A percentile compares a stretch with the other conserved stretches of the same genome.
Evolutionary conservation across 306 rosid genomes (phyloP).

Genomic region (Begonia fuchsioides): DNA sequence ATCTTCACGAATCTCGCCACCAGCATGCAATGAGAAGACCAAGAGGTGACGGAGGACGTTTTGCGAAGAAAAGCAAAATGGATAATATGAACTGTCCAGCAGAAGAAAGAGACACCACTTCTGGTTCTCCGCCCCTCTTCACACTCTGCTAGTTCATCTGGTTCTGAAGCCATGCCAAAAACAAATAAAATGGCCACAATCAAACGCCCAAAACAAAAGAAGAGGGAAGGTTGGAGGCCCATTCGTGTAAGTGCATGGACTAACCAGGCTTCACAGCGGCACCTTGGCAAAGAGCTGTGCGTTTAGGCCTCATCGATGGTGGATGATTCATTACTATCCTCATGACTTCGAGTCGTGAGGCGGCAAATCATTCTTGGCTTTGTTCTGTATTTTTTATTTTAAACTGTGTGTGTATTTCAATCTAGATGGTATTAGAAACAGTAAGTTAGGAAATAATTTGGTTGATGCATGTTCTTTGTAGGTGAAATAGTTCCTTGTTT

Average conservation of each 20-base stretch:
- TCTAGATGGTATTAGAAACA: neutral
- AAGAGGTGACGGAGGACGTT: conserved; percentile 92
- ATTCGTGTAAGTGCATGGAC: too few species aligned
- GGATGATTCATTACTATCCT: conserved; percentile 23
- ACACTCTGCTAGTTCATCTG: conserved; percentile 69
- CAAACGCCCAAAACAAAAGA: conserved; percentile 67
- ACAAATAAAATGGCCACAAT: conserved; percentile 26
- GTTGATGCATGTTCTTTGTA: too few species aligned
- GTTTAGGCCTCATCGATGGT: conserved; percentile 18
- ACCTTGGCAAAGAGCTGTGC: conserved; percentile 21
- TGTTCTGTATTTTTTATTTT: conserved; percentile 10
- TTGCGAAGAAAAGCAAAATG: conserved; percentile 54
- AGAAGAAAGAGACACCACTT: conserved; percentile 35
- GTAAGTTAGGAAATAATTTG: too few species aligned
- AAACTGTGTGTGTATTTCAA: too few species aligned
- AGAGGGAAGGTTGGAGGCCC: too few species aligned
- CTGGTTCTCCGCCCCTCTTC: conserved; percentile 65
- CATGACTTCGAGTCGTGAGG: conserved; percentile 35
- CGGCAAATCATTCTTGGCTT: conserved; percentile 99
- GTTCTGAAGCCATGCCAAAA: conserved; percentile 54
- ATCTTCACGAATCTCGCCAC: conserved; percentile 95
- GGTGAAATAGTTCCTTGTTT: neutral
- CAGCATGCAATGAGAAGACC: conserved; percentile 96
- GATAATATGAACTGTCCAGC: conserved; percentile 26
- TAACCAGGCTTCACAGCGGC: conserved; percentile 2